A percentile compares a stretch with the other conserved stretches of the same genome.
phyloP scores from a whole-genome alignment of 306 rosid genomes.

The Heteromeles arbutifolia region DNA sequence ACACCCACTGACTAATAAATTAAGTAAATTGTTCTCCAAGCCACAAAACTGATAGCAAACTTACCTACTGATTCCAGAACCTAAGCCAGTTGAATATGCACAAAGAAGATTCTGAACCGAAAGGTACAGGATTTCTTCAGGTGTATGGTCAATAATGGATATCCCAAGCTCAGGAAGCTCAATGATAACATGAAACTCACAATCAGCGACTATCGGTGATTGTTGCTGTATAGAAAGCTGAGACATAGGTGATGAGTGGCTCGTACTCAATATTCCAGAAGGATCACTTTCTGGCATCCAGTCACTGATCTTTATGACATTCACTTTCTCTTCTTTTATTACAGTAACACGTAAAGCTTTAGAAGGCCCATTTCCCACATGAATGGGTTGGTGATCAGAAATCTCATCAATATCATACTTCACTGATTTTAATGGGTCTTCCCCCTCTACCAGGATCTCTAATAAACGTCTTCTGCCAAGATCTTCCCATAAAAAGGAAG shows the following conservation, averaged over 20 bases:
- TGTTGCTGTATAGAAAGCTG: conserved; percentile 43
- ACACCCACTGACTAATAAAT: not conserved
- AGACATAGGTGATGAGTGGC: conserved; percentile 32
- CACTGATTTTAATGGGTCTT: conserved; percentile 59
- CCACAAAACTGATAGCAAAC: conserved; percentile 15
- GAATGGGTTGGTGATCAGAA: conserved; percentile 66
- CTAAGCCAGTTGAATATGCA: conserved; percentile 85
- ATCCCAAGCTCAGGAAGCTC: conserved; percentile 90
- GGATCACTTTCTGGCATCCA: conserved; percentile 89
- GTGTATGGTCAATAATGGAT: conserved; percentile 84
- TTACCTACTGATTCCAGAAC: conserved; percentile 88
- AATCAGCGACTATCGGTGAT: conserved; percentile 38
- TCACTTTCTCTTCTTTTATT: conserved; percentile 74
- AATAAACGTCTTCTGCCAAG: conserved; percentile 80
- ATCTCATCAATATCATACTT: conserved; percentile 78
- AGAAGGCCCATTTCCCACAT: conserved; percentile 50
- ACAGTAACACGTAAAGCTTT: conserved; percentile 68
- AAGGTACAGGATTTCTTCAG: conserved; percentile 81
- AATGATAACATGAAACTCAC: conserved; percentile 70
- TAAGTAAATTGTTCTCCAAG: not conserved
- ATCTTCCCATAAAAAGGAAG: conserved; percentile 96
- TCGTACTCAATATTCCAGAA: conserved; percentile 35
- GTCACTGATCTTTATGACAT: conserved; percentile 75
- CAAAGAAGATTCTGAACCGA: conserved; percentile 78
- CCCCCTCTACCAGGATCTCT: conserved; percentile 75